Base-by-base conservation (phyloP, 345 rosid genomes). In the Rhodamnia argentea region DNA sequence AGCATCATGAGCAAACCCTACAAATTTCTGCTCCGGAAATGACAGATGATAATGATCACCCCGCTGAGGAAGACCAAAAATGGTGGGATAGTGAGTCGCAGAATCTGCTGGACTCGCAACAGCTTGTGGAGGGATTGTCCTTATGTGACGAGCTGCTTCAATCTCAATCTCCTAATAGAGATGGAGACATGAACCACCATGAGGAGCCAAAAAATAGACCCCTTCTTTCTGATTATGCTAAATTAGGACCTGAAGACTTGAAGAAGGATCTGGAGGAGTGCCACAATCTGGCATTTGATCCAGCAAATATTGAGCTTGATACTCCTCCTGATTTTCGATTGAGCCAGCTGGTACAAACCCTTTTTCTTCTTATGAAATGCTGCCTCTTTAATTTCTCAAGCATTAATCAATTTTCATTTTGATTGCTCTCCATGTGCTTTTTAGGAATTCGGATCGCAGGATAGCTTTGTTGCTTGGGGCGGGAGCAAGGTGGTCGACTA, bases 381-480 rank as follows among this genome's bases (percentile, higher is more conserved):
- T 70, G 6, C 40, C 59, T 83, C 37, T 32, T 62, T 58, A 57
- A 50, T 26, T 84, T 58, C 76, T 54, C 29, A 23, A 18, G 12
- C 86, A 74, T 78, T 42, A 60, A 50, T n/a, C 44, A 13, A 23
- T 84, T 55, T 24, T 53, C 23, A 59, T 84, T 51, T 53, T 44
- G 37, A 52, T 56, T 83, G 62, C 56, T 50, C 47, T 26, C 58
- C 23, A 23, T 74, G 29, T 53, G 53, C 83, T 85, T 53, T 16
- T 76, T 86, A 96, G 99, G 99, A 96, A 47, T 97, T 97, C 89
- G 96, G 93, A 88, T 97, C 99, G 13, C 98, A 97, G 89, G 99
- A 97, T 12, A 97, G 99, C 94, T 95, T 89, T 88, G 74, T 89
- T 40, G 91, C 98, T 52, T 97, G 96, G 95, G 98, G 99, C 16